These are phyloP conservation scores for Pharnaceum exiguum DNA, from an alignment of 148 eudicot species.

Conservation along the genomic window DNA sequence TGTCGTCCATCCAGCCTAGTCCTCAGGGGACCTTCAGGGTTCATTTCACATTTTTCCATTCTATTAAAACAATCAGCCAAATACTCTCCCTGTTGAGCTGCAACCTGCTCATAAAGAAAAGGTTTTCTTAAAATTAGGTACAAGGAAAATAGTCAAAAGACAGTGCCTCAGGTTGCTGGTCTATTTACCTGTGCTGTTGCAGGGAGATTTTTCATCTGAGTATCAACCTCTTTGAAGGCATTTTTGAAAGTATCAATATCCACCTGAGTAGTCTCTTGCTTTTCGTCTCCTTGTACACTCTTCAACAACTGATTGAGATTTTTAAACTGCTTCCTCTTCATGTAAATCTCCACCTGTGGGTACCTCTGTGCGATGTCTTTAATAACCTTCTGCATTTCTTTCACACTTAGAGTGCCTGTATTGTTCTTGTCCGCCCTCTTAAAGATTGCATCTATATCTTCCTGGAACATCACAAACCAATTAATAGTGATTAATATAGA, in stretches of 20 bases:
- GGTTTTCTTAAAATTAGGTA: no score
- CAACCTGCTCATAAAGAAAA: no score
- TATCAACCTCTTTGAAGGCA: slow-evolving; percentile 53
- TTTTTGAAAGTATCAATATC: slow-evolving; percentile 44
- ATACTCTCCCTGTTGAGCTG: slow-evolving; percentile 64
- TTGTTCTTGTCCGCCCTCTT: slow-evolving; percentile 51
- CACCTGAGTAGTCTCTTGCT: slow-evolving; percentile 21
- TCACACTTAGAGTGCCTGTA: slow-evolving; percentile 27
- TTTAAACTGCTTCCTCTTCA: slow-evolving; percentile 47
- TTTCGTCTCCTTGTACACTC: slow-evolving; percentile 25
- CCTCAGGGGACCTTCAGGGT: slow-evolving; percentile 61
- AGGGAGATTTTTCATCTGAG: slow-evolving; percentile 66
- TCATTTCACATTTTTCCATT: slow-evolving; percentile 36
- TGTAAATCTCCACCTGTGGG: slow-evolving; percentile 55
- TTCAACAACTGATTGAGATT: slow-evolving; percentile 34
- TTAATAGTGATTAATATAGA: no score
- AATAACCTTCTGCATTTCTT: slow-evolving; percentile 34
- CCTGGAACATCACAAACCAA: no score
- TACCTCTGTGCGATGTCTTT: slow-evolving; percentile 50
- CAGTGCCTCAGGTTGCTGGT: no score
- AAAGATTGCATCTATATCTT: slow-evolving; percentile 44
- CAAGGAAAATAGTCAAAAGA: no score
- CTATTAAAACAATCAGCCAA: slow-evolving; percentile 56
- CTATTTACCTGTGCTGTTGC: slow-evolving; percentile 78
- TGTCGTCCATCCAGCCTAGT: slow-evolving; percentile 43